Evolutionary conservation across 768 basidiomycete genomes (phyloP).

Genomic region (Tricholoma sp.): DNA sequence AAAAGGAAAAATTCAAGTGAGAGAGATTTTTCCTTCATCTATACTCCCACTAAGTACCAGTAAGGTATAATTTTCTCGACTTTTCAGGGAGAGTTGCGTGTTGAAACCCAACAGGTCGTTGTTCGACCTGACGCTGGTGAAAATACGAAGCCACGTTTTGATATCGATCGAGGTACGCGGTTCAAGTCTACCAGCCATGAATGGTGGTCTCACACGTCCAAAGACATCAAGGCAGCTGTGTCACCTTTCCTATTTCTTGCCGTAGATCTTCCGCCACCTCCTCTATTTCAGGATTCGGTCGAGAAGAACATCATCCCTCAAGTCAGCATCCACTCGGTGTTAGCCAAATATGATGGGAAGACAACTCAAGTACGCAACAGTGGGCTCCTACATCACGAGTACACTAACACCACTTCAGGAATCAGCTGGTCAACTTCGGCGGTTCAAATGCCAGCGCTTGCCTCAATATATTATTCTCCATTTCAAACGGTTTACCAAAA

Average conservation of each 20-base stretch:
- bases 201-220: constrained; percentile 4
- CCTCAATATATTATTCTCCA: constrained; percentile 93
- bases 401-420: constrained; percentile 46
- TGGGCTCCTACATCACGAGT: not conserved
- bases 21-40: constrained; percentile 30
- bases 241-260: constrained; percentile 97
- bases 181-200: not conserved
- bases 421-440: constrained; percentile 74
- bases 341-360: constrained; percentile 91
- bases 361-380: constrained; percentile 68
- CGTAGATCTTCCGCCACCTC: constrained; percentile 95
- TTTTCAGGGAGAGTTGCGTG: constrained; percentile 90
- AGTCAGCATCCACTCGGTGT: constrained; percentile 83
- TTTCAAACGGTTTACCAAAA: constrained; percentile 96
- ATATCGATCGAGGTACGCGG: constrained; percentile 83
- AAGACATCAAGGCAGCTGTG: constrained; percentile 79
- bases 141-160: constrained; percentile 84
- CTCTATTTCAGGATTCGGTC: constrained; percentile 90
- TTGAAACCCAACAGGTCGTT: constrained; percentile 92
- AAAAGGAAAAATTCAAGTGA: constrained; percentile 87
- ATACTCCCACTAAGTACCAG: constrained; percentile 13
- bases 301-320: constrained; percentile 99
- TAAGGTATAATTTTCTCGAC: constrained; percentile 86
- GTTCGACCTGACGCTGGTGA: constrained; percentile 73
- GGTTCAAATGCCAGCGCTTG: constrained; percentile 85